Evolutionary conservation across 2,329 filamentous ascomycete species (phyloP).

Genomic region (Beauveria rudraprayagi): DNA sequence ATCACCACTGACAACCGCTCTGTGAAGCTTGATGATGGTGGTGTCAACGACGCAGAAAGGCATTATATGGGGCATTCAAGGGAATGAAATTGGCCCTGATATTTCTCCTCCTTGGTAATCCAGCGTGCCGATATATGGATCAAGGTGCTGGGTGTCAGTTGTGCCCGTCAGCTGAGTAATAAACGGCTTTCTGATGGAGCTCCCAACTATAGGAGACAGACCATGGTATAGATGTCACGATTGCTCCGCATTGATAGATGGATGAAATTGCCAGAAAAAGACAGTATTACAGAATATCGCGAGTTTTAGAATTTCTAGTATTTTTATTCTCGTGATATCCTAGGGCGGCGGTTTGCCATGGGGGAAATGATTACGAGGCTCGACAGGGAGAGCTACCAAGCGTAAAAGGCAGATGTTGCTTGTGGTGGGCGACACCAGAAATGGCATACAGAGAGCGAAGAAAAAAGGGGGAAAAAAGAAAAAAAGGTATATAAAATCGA

Average conservation of each 20-base stretch:
- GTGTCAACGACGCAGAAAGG: background rate
- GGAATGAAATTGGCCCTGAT: background rate
- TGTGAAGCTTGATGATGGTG: background rate
- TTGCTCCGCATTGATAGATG: too few species aligned
- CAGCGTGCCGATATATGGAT: background rate
- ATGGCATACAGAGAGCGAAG: background rate
- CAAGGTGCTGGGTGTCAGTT: background rate
- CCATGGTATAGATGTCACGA: background rate
- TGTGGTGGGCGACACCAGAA: background rate
- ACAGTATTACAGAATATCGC: too few species aligned
- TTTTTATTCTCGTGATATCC: too few species aligned
- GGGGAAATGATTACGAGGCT: too few species aligned
- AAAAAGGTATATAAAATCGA: background rate
- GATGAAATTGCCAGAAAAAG: too few species aligned
- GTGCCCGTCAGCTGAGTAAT: slow-evolving; percentile 2
- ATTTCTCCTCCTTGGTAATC: background rate
- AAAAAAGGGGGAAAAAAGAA: background rate
- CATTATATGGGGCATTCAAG: background rate
- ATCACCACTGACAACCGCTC: background rate
- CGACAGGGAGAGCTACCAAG: too few species aligned
- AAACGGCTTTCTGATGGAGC: background rate
- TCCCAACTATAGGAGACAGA: too few species aligned
- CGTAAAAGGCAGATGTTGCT: too few species aligned
- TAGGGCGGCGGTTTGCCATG: too few species aligned
- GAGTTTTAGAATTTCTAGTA: too few species aligned